Base-by-base conservation (phyloP, 257 asterid species). In the Ilex aquifolium region DNA sequence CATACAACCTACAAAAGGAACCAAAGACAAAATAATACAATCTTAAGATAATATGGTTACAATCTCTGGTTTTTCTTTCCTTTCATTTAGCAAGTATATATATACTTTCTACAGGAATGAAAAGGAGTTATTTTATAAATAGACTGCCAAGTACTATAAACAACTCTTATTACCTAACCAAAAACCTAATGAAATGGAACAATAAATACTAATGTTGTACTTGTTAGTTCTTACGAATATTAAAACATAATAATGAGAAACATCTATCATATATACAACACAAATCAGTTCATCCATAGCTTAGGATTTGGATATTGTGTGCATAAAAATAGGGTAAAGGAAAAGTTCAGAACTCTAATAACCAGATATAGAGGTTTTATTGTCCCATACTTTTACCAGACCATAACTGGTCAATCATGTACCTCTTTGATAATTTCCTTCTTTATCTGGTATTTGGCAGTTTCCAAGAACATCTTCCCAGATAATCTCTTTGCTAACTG, bases 401-500 rank as follows among this genome's bases (percentile, higher is more conserved):
- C 13, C 13, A 46, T 12, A 10, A 10, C 13, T 53, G 14, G 57
- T 15, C 31, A 4, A 69, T 39, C 16, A 31, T 44, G 79, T 71
- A 93, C 99, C 96, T 93, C 84, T 71, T 51, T 77, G 17, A 87
- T 77, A 31, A 86, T 36, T 72, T 84, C 90, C 61, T 79, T 90
- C 76, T 77, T 88, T 60, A 85, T 69, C 80, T 82, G 95, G 76
- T 81, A 85, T 56, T 84, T 82, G 70, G 96, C 92, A 67, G 91
- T 90, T 68, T 93, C 97, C 64, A 82, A 69, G 31, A 87, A n/a
- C 79, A 90, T 62, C 72, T 85, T 88, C 56, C 90, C 95, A 4
- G 96, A 80, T 67, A 90, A 77, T 69, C 72, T 83, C 67, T 87
- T 86, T 74, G 89, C 95, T 53, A 93, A 64, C 99, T 93, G 76